Conservation (phyloP, 2,329 filamentous ascomycete genomes). For the Trichoderma gracile region DNA sequence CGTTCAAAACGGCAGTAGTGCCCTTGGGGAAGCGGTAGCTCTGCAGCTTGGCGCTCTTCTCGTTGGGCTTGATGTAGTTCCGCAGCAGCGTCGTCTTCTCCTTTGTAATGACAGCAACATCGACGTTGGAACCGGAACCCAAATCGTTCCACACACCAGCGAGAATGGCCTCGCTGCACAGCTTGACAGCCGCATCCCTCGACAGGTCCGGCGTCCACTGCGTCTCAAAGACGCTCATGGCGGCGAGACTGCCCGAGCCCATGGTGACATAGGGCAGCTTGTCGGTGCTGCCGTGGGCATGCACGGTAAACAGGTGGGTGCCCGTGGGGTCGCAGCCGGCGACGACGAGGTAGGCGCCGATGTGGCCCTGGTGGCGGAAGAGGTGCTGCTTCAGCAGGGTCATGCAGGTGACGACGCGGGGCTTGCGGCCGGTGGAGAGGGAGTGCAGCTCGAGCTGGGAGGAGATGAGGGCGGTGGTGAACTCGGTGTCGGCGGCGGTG, state of each 20-base stretch:
- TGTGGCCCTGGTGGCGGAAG: slow-evolving; percentile 96
- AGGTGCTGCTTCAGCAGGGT: slow-evolving; percentile 99
- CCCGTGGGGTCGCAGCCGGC: slow-evolving; percentile 96
- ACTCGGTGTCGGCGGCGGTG: slow-evolving; percentile 97
- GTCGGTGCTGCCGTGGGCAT: slow-evolving; percentile 96
- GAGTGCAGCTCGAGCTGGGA: slow-evolving; percentile 98
- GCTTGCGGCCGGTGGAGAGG: slow-evolving; percentile 92
- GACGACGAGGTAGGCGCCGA: slow-evolving; percentile 96
- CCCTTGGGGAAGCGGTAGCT: slow-evolving; percentile 89
- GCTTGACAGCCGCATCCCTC: slow-evolving; percentile 76
- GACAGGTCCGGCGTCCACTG: slow-evolving; percentile 82
- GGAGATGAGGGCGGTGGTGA: slow-evolving; percentile 97
- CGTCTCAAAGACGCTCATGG: slow-evolving; percentile 98
- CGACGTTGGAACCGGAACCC: slow-evolving; percentile 95
- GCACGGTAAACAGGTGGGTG: slow-evolving; percentile 93
- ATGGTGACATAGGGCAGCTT: slow-evolving; percentile 99
- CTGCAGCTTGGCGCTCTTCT: slow-evolving; percentile 85
- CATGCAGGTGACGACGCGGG: slow-evolving; percentile 98
- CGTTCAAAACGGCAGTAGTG: slow-evolving; percentile 93
- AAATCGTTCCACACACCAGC: slow-evolving; percentile 99
- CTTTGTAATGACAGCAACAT: slow-evolving; percentile 90
- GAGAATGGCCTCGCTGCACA: slow-evolving; percentile 84
- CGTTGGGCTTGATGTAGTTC: slow-evolving; percentile 91
- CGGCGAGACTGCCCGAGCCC: slow-evolving; percentile 92
- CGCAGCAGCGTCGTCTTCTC: slow-evolving; percentile 93